These are phyloP conservation scores for Mangifera indica DNA, from an alignment of 345 rosid species.

Conservation along the genomic window DNA sequence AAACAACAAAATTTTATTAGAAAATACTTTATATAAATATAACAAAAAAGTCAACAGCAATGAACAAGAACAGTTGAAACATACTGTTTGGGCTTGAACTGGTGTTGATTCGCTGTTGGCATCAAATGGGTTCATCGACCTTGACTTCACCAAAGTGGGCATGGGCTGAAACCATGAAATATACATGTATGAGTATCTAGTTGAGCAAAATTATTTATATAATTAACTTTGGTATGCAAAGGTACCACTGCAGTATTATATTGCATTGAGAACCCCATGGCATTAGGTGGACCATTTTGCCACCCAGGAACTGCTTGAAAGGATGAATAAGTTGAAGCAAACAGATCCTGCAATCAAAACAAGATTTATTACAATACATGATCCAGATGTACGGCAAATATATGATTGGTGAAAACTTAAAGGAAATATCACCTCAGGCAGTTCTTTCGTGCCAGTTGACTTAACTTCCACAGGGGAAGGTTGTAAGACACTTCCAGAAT, in stretches of 20 bases:
- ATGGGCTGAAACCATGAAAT: constrained; percentile 45
- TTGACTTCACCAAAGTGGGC: constrained; percentile 51
- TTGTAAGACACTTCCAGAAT: constrained; percentile 36
- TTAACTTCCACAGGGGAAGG: constrained; percentile 42
- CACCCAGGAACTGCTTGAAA: constrained; percentile 60
- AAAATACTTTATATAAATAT: not conserved
- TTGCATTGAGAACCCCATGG: constrained; percentile 60
- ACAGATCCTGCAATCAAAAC: constrained; percentile 66
- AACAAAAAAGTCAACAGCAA: not conserved
- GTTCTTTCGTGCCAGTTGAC: constrained; percentile 61
- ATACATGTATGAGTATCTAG: constrained; percentile 10
- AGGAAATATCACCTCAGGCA: constrained; percentile 63
- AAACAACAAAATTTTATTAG: not conserved
- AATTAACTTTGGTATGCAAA: constrained; percentile 17
- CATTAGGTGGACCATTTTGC: constrained; percentile 69
- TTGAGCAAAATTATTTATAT: constrained; percentile 1
- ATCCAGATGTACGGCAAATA: constrained; percentile 7
- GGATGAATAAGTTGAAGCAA: constrained; percentile 54
- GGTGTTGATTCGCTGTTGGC: constrained; percentile 43
- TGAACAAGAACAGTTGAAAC: constrained; percentile 21
- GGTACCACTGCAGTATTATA: constrained; percentile 60
- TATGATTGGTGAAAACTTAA: not conserved
- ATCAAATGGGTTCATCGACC: constrained; percentile 88
- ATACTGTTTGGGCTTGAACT: constrained; percentile 58
- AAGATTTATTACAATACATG: not conserved